phyloP scores from a whole-genome alignment of 2,329 filamentous ascomycete species.

The Sclerotinia sclerotiorum region DNA sequence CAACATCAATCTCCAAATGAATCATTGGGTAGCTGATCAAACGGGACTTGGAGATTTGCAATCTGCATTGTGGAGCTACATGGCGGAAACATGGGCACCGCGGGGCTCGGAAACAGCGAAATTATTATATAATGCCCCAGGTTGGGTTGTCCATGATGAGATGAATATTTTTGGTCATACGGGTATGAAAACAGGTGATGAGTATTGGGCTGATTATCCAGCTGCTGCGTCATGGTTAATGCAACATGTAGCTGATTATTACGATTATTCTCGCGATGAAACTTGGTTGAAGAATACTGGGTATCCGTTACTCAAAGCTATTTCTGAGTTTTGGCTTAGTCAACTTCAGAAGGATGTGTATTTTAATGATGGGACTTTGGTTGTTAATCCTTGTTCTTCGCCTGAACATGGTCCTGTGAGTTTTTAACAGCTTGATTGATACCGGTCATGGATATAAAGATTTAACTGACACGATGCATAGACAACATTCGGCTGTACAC shows the following conservation, averaged over 20 bases:
- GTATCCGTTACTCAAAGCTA: constrained; percentile 54
- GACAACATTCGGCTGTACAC: constrained; percentile 54
- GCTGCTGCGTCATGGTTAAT: constrained; percentile 58
- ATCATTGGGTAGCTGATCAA: constrained; percentile 57
- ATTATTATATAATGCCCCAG: constrained; percentile 53
- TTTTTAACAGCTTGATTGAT: background rate
- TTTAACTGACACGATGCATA: background rate
- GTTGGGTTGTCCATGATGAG: constrained; percentile 57
- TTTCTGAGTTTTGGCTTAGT: constrained; percentile 56
- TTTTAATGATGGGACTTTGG: constrained; percentile 52
- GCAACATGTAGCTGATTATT: constrained; percentile 59
- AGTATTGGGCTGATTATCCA: constrained; percentile 46
- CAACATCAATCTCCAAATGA: constrained; percentile 63
- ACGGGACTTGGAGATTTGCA: constrained; percentile 51
- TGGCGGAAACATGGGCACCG: constrained; percentile 54
- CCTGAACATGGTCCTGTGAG: constrained; percentile 52
- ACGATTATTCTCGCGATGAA: constrained; percentile 51
- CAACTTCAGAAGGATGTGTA: constrained; percentile 52
- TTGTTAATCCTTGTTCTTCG: constrained; percentile 59
- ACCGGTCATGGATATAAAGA: background rate
- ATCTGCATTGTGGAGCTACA: constrained; percentile 52
- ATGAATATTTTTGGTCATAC: constrained; percentile 61
- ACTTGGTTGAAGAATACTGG: constrained; percentile 50
- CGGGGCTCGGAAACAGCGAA: constrained; percentile 53
- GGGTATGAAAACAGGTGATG: constrained; percentile 47